Conservation (phyloP, 208 protist genomes). For the Leishmania turanica region DNA sequence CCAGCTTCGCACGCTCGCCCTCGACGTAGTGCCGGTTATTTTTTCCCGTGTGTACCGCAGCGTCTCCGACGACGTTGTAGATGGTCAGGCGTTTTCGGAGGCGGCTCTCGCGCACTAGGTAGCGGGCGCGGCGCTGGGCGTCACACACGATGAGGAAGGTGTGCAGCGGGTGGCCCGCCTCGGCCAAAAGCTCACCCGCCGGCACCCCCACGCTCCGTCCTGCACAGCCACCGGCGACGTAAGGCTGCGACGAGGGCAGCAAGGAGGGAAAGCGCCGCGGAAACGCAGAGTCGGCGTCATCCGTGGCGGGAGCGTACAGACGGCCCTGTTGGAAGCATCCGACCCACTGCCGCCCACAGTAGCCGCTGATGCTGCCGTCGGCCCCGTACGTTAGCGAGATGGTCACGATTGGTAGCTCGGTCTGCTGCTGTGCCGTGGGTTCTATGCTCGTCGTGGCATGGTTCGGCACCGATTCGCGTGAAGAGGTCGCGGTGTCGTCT, state of each 20-base stretch:
- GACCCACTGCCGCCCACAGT: constrained; percentile 30
- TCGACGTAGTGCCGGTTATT: constrained; percentile 41
- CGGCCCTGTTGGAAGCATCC: constrained; percentile 24
- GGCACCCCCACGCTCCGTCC: background rate
- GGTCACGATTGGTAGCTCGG: constrained; percentile 11
- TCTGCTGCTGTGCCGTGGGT: background rate
- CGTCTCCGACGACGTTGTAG: constrained; percentile 46
- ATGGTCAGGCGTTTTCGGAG: constrained; percentile 54
- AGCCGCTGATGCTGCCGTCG: constrained; percentile 39
- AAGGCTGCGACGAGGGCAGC: background rate
- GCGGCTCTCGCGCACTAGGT: constrained; percentile 52
- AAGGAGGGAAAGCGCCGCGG: background rate
- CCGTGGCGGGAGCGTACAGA: constrained; percentile 15
- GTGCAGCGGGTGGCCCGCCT: constrained; percentile 66
- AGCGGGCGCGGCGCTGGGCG: constrained; percentile 46
- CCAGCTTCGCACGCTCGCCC: constrained; percentile 45
- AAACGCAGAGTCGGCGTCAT: background rate
- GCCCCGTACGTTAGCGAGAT: constrained; percentile 35
- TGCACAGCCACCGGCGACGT: background rate
- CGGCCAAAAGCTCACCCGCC: constrained; percentile 54
- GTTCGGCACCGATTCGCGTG: background rate
- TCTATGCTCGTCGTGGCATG: background rate
- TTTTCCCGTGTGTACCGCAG: constrained; percentile 44
- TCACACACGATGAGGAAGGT: constrained; percentile 63
- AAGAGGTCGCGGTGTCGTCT: background rate